These are phyloP conservation scores for Cladosporium sp. DNA, from an alignment of 2,329 filamentous ascomycete species.

Conservation along the genomic window DNA sequence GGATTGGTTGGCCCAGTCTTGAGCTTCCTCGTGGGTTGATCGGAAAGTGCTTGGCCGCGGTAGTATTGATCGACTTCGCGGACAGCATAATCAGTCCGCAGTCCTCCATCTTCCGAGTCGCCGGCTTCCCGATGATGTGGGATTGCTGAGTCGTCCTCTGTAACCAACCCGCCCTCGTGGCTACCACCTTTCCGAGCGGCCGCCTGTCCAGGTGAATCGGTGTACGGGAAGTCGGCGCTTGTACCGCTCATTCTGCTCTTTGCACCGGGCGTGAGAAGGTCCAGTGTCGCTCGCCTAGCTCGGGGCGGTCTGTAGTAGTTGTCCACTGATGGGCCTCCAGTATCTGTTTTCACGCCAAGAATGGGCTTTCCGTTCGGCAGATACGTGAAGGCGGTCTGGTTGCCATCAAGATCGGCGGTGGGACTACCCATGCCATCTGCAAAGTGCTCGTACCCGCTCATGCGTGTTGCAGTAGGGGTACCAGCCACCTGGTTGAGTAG, in stretches of 20 bases:
- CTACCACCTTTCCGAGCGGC: constrained; percentile 29
- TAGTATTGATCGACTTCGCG: constrained; percentile 98
- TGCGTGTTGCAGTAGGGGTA: constrained; percentile 35
- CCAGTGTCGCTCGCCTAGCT: constrained; percentile 65
- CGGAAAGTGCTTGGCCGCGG: constrained; percentile 81
- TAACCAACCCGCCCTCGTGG: constrained; percentile 37
- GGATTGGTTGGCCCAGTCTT: constrained; percentile 95
- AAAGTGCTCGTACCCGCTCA: constrained; percentile 55
- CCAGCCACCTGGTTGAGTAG: constrained; percentile 52
- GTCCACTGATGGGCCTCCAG: constrained; percentile 49
- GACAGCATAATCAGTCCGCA: constrained; percentile 78
- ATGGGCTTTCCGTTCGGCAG: constrained; percentile 44
- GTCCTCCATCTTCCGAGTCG: constrained; percentile 55
- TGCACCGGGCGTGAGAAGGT: constrained; percentile 43
- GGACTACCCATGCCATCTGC: constrained; percentile 57
- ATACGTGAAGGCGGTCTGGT: constrained; percentile 6
- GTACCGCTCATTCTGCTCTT: constrained; percentile 51
- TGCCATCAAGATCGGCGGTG: constrained; percentile 3
- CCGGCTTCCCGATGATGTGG: constrained; percentile 55
- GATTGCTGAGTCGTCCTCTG: constrained; percentile 48
- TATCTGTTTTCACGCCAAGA: constrained; percentile 36
- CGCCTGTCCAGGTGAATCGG: constrained; percentile 40
- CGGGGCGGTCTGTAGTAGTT: constrained; percentile 89
- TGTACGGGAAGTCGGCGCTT: constrained; percentile 41
- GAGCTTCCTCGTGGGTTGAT: constrained; percentile 76